These are phyloP conservation scores for Thalassiosira sp. DNA, from an alignment of 352 stramenopile species.

Conservation along the genomic window DNA sequence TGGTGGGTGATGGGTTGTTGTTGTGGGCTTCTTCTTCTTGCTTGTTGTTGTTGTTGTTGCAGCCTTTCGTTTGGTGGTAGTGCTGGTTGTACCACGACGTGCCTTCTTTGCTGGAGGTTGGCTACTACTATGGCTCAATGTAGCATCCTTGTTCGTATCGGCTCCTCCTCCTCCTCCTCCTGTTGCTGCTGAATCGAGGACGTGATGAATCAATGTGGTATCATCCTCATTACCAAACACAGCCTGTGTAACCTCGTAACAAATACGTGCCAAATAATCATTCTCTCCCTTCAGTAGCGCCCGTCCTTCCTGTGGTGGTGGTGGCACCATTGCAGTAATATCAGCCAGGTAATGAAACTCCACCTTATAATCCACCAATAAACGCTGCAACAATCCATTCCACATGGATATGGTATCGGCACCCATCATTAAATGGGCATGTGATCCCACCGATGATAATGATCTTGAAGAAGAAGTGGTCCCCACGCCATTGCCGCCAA, in stretches of 20 bases:
- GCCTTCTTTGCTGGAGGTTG: conserved; percentile 7
- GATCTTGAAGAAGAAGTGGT: no score
- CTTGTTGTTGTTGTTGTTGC: not conserved
- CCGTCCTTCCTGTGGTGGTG: no score
- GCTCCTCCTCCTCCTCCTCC: no score
- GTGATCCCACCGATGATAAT: no score
- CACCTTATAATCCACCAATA: conserved; percentile 33
- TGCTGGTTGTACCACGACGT: no score
- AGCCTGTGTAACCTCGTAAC: conserved; percentile 15
- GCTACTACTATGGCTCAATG: not conserved
- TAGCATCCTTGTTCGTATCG: not conserved
- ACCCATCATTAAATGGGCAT: conserved; percentile 44
- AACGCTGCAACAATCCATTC: conserved; percentile 34
- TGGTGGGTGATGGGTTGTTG: not conserved
- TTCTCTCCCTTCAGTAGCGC: not conserved
- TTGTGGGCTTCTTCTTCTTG: no score
- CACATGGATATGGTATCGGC: conserved; percentile 45
- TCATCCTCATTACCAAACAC: conserved; percentile 30
- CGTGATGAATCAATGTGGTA: conserved; percentile 32
- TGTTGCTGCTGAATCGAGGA: conserved; percentile 8
- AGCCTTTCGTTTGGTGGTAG: not conserved
- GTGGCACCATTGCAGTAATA: no score
- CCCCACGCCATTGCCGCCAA: not conserved
- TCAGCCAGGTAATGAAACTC: conserved; percentile 25
- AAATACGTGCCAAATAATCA: no score